These are phyloP conservation scores for Mycena citricolor DNA, from an alignment of 1,284 basidiomycete genomes.

Conservation along the genomic window DNA sequence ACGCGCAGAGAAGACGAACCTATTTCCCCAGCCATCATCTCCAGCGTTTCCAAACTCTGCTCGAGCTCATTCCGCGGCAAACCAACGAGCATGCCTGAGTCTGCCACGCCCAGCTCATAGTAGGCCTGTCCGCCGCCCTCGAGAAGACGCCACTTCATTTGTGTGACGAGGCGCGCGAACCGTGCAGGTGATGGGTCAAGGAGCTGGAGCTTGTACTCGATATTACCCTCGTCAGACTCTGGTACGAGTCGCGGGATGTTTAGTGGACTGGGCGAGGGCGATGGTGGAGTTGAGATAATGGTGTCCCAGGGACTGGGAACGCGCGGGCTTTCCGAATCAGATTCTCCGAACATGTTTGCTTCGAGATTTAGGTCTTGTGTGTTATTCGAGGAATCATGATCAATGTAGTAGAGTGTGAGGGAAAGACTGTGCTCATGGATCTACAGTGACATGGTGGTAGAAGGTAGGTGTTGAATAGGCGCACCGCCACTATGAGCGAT, in stretches of 20 bases:
- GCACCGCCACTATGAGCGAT: too few species aligned
- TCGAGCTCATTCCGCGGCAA: constrained; percentile 76
- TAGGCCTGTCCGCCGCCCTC: constrained; percentile 91
- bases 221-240: constrained; percentile 76
- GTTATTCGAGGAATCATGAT: constrained; percentile 17
- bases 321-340: constrained; percentile 72
- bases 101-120: constrained; percentile 89
- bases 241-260: constrained; percentile 66
- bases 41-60: constrained; percentile 77
- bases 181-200: constrained; percentile 68
- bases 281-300: constrained; percentile 56
- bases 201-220: constrained; percentile 87
- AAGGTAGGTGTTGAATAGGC: too few species aligned
- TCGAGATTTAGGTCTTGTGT: constrained; percentile 8
- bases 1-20: constrained; percentile 1
- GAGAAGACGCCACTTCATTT: constrained; percentile 92
- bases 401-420: too few species aligned
- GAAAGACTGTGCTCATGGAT: too few species aligned
- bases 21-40: constrained; percentile 92
- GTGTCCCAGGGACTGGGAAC: constrained; percentile 80
- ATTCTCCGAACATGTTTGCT: constrained; percentile 71
- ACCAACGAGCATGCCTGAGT: constrained; percentile 84
- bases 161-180: constrained; percentile 82
- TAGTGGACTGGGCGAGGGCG: constrained; percentile 25
- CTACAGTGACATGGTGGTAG: too few species aligned